Evolutionary conservation across 73 alveolate genomes (phyloP), one percentile per base, ranked within the genome.

Genomic region (Blepharisma japonicum): DNA sequence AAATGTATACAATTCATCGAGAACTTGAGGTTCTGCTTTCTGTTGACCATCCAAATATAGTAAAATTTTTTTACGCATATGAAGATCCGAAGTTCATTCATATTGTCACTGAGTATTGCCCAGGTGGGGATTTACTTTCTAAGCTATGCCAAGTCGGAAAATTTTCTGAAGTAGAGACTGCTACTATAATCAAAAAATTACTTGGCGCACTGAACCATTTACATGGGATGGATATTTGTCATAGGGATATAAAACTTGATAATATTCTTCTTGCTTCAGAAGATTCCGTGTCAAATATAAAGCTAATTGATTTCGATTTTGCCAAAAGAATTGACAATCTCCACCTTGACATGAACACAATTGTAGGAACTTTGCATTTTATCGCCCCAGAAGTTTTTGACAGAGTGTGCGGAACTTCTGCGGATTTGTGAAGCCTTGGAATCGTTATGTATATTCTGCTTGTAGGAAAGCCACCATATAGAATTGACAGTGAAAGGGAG

Each of bases 141-240:
- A 55, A 54, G 42, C 54, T 77, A 6, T 82, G 20, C 14, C 32
- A 25, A 27, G 45, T 9, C 39, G 98, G 98, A 9, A 96, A 96
- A 21, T 90, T 94, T 2, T 82, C 93, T 47, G 98, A 96, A 38
- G 89, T 92, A 87, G 87, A 61, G 23, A 11, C 46, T 61, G 74
- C 74, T 20, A 39, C 14, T n/a, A 20, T 20, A 14, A 18, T 25
- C 23, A 18, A 20, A 9, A n/a, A 61, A 25, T 14, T 61, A 18
- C 14, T n/a, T 25, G 39, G 18, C 14, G 74, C 74, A 14, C 74
- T 61, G 18, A 39, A 14, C 23, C 23, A 61, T 61, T 20, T 61
- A 5, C 74, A 61, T 25, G 74, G 23, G 23, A 61, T 14, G 46
- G 38, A 11, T 14, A 18, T 61, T 18, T n/a, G 14, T 3, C 23